These are phyloP conservation scores for Colletotrichum sansevieriae DNA, from an alignment of 2,329 filamentous ascomycete species.

Conservation along the genomic window DNA sequence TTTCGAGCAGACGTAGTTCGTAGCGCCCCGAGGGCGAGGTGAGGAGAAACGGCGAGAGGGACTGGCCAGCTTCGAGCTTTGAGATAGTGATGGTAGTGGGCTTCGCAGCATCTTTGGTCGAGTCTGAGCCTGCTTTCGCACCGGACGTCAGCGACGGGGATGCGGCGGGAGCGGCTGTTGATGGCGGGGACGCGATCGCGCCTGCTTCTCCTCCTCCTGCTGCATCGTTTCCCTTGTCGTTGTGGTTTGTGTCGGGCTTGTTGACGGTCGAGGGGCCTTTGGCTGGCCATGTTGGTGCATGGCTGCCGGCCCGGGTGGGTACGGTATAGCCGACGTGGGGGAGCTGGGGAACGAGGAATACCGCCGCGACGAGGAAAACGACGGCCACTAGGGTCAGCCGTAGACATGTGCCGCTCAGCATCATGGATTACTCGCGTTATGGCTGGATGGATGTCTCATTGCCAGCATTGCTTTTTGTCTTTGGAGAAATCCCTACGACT, in stretches of 20 bases:
- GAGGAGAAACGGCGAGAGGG: slow-evolving; percentile 37
- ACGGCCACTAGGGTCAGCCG: slow-evolving; percentile 33
- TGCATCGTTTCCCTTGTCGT: background rate
- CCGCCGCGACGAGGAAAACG: slow-evolving; percentile 38
- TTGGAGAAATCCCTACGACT: slow-evolving; percentile 1
- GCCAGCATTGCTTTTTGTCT: slow-evolving; percentile 6
- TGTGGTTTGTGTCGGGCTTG: background rate
- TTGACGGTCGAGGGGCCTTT: slow-evolving; percentile 11
- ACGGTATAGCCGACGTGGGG: slow-evolving; percentile 23
- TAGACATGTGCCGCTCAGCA: slow-evolving; percentile 33
- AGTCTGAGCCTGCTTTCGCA: slow-evolving; percentile 9
- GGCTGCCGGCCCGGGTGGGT: slow-evolving; percentile 12
- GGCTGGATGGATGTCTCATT: slow-evolving; percentile 10
- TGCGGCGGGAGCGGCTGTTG: background rate
- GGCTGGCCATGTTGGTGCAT: slow-evolving; percentile 14
- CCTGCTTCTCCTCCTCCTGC: background rate
- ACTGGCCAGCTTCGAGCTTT: slow-evolving; percentile 33
- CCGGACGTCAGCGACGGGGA: background rate
- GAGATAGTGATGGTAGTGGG: slow-evolving; percentile 1
- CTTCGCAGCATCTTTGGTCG: too few relatives aligned
- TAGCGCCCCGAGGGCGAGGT: slow-evolving; percentile 39
- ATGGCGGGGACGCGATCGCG: background rate
- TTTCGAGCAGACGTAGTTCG: slow-evolving; percentile 36
- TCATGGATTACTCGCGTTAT: slow-evolving; percentile 3
- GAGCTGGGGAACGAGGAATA: slow-evolving; percentile 39